These are phyloP conservation scores for Trichodelitschia bisporula DNA, from an alignment of 495 filamentous ascomycete genomes.

Conservation along the genomic window DNA sequence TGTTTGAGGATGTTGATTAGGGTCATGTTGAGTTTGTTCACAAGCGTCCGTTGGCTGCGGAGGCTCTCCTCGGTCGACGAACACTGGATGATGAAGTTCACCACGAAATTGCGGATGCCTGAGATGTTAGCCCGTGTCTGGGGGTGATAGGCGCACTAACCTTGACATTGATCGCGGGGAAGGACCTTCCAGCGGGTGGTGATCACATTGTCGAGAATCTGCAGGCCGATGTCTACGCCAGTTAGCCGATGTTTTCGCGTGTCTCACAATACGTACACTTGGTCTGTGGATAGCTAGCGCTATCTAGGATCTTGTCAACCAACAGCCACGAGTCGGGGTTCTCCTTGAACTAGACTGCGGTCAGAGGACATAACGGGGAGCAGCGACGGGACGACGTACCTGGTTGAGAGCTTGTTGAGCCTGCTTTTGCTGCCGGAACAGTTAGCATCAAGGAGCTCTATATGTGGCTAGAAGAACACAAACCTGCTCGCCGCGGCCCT, in stretches of 20 bases:
- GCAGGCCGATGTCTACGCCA: slow-evolving; percentile 57
- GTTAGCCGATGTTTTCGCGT: slow-evolving; percentile 2
- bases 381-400: slow-evolving; percentile 24
- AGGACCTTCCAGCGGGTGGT: slow-evolving; percentile 98
- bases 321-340: slow-evolving; percentile 93
- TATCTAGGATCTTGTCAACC: slow-evolving; percentile 83
- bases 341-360: slow-evolving; percentile 66
- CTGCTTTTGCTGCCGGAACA: slow-evolving; percentile 59
- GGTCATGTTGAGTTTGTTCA: slow-evolving; percentile 96
- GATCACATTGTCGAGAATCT: slow-evolving; percentile 93
- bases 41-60: slow-evolving; percentile 51
- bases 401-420: slow-evolving; percentile 87
- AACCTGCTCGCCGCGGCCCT: slow-evolving; percentile 81
- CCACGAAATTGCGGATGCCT: slow-evolving; percentile 98
- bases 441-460: slow-evolving; percentile 1
- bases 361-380: slow-evolving; percentile 7
- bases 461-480: slow-evolving; percentile 8
- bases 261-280: slow-evolving; percentile 44
- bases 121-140: not conserved
- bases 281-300: slow-evolving; percentile 76
- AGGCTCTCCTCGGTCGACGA: slow-evolving; percentile 73
- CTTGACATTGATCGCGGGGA: slow-evolving; percentile 84
- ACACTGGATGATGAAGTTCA: slow-evolving; percentile 86
- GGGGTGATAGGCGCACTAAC: slow-evolving; percentile 17
- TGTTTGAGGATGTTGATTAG: slow-evolving; percentile 96